Percentiles rank a stretch among this genome's conserved stretches.
Conservation (phyloP, 768 basidiomycete species). For the Macrolepiota dolichaula region DNA sequence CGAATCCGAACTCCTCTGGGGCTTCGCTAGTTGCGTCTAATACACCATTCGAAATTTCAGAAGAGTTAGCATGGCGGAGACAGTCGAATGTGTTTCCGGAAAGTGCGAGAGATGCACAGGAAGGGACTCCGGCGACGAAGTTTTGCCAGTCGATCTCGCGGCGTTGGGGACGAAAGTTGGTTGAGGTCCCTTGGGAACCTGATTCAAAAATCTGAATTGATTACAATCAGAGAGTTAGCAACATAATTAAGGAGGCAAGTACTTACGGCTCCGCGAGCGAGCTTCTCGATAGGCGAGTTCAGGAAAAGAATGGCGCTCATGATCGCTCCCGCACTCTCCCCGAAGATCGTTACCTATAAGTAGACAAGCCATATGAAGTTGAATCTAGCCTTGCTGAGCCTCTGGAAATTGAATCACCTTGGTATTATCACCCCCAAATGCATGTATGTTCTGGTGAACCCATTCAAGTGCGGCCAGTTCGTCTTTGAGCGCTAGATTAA, state of each 20-base stretch:
- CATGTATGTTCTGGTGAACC: constrained; percentile 57
- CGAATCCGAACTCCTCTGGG: constrained; percentile 23
- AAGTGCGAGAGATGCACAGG: constrained; percentile 24
- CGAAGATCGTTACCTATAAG: constrained; percentile 45
- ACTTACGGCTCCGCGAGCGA: constrained; percentile 31
- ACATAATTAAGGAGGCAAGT: not conserved
- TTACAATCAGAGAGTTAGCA: not conserved
- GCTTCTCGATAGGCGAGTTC: constrained; percentile 26
- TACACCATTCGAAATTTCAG: constrained; percentile 22
- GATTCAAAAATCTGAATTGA: constrained; percentile 36
- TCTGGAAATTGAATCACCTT: constrained; percentile 16
- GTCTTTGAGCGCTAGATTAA: constrained; percentile 47
- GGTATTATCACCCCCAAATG: constrained; percentile 54
- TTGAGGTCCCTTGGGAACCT: constrained; percentile 32
- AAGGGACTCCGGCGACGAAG: constrained; percentile 33
- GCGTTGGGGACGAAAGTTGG: constrained; percentile 26
- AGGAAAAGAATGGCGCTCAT: constrained; percentile 36
- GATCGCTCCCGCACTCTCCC: constrained; percentile 56
- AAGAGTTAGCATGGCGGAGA: constrained; percentile 19
- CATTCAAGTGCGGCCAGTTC: constrained; percentile 42
- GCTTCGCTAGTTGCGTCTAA: constrained; percentile 14
- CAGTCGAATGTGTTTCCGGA: constrained; percentile 33
- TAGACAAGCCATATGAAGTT: not conserved
- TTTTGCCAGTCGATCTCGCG: constrained; percentile 33
- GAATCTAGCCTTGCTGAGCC: not conserved